A percentile compares a stretch with the other conserved stretches of the same genome.
These are phyloP conservation scores for Cenchrus purpureus DNA, from an alignment of 176 grass and related monocot species.

Conservation along the genomic window DNA sequence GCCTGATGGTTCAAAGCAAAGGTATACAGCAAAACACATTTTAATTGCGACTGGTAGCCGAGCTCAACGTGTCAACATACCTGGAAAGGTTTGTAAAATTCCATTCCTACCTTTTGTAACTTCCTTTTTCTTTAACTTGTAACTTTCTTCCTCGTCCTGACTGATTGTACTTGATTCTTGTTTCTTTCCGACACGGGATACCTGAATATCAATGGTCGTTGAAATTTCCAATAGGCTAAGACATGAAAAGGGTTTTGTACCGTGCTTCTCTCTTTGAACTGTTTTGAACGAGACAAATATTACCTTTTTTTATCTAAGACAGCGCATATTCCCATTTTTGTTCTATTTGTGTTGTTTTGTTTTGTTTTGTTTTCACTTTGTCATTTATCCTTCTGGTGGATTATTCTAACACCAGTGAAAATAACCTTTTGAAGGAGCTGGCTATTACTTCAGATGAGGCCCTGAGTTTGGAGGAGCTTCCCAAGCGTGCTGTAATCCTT, in stretches of 20 bases:
- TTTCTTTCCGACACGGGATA: neutral
- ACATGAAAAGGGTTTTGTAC: neutral
- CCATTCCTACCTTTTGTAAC: neutral
- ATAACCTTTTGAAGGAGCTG: constrained; percentile 69
- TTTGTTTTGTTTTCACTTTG: neutral
- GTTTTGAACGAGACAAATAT: neutral
- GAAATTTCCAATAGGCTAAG: neutral
- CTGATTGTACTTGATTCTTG: neutral
- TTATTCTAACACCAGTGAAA: neutral
- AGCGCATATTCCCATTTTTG: neutral
- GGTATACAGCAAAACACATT: constrained; percentile 70
- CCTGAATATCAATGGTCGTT: neutral
- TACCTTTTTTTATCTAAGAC: neutral
- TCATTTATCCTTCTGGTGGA: neutral
- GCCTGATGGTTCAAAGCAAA: constrained; percentile 66
- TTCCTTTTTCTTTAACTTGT: neutral
- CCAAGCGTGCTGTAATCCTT: constrained; percentile 83
- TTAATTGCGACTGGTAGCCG: constrained; percentile 87
- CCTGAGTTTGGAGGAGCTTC: constrained; percentile 92
- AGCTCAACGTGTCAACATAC: constrained; percentile 73
- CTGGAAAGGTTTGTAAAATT: constrained; percentile 73
- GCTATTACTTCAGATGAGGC: constrained; percentile 98
- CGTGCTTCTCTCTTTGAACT: neutral
- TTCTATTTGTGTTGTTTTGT: neutral
- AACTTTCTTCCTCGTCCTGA: neutral